These are phyloP conservation scores for Adansonia rubrostipa DNA, from an alignment of 441 rosid species.

Conservation along the genomic window DNA sequence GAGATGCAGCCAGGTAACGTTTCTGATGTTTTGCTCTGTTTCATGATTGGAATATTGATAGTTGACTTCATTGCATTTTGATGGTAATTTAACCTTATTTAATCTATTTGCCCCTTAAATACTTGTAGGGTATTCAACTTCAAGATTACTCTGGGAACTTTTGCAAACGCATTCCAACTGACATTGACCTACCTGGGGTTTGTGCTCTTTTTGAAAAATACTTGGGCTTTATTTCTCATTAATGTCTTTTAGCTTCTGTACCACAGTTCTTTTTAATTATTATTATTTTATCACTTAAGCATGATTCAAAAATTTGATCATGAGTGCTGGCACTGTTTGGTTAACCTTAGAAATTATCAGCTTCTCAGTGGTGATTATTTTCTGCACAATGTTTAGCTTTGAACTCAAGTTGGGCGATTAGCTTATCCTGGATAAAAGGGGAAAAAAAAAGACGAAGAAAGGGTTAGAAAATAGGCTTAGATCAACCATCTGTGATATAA, in stretches of 20 bases:
- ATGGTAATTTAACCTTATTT: neutral
- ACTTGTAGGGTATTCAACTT: conserved; percentile 93
- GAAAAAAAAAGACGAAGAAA: neutral
- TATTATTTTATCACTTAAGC: neutral
- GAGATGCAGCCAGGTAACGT: conserved; percentile 91
- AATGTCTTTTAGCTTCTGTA: conserved; percentile 17
- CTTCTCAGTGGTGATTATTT: neutral
- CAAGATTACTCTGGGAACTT: conserved; percentile 95
- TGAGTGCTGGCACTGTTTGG: conserved; percentile 8
- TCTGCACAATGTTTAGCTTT: neutral
- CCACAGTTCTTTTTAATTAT: neutral
- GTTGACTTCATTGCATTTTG: neutral
- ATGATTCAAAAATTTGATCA: conserved; percentile 3
- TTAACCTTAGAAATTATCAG: conserved; percentile 1
- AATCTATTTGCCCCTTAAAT: conserved; percentile 9
- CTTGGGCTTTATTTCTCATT: conserved; percentile 6
- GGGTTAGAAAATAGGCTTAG: neutral
- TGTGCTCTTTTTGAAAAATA: conserved; percentile 33
- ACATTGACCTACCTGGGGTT: conserved; percentile 84
- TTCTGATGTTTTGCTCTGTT: conserved; percentile 27
- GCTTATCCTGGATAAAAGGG: neutral
- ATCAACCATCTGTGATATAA: neutral
- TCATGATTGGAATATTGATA: conserved; percentile 11
- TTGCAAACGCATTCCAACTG: conserved; percentile 95
- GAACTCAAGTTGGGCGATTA: neutral